phyloP scores from a whole-genome alignment of 257 asterid genomes.

The Hygrophila difformis region DNA sequence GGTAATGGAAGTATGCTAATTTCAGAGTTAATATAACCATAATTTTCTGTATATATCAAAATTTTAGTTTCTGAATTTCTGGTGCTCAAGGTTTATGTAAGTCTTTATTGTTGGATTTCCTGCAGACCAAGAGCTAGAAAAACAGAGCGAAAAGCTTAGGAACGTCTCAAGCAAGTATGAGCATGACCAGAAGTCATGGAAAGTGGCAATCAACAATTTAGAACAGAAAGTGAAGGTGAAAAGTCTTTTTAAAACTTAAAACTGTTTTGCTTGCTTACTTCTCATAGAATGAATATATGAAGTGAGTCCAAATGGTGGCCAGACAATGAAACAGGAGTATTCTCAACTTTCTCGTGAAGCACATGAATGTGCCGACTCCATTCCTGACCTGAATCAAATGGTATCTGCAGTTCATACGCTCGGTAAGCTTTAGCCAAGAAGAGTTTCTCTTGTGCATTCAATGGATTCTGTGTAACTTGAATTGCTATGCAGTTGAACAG shows the following conservation, averaged over 20 bases:
- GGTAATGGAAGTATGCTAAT: too few relatives aligned
- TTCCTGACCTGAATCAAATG: constrained; percentile 88
- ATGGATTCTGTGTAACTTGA: constrained; percentile 10
- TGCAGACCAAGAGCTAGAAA: constrained; percentile 62
- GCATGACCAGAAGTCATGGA: constrained; percentile 57
- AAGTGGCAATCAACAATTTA: constrained; percentile 39
- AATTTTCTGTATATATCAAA: too few relatives aligned
- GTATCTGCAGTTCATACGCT: constrained; percentile 83
- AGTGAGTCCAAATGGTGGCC: constrained; percentile 14
- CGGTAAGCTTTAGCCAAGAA: constrained; percentile 39
- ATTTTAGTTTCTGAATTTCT: too few relatives aligned
- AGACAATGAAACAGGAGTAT: constrained; percentile 86
- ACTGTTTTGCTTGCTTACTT: constrained; percentile 1
- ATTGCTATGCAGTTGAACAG: constrained; percentile 63
- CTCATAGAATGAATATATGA: neutral
- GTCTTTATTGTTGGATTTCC: constrained; percentile 6
- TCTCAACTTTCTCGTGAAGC: constrained; percentile 77
- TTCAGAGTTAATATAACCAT: too few relatives aligned
- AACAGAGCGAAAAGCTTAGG: constrained; percentile 49
- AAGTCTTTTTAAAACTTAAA: constrained; percentile 5
- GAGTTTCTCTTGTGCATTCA: neutral
- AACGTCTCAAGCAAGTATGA: constrained; percentile 61
- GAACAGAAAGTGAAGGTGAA: constrained; percentile 71
- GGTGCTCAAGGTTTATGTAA: too few relatives aligned
- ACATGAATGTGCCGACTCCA: constrained; percentile 73